Evolutionary conservation across 768 basidiomycete genomes (phyloP).

Genomic region (Stropharia rugosoannulata): DNA sequence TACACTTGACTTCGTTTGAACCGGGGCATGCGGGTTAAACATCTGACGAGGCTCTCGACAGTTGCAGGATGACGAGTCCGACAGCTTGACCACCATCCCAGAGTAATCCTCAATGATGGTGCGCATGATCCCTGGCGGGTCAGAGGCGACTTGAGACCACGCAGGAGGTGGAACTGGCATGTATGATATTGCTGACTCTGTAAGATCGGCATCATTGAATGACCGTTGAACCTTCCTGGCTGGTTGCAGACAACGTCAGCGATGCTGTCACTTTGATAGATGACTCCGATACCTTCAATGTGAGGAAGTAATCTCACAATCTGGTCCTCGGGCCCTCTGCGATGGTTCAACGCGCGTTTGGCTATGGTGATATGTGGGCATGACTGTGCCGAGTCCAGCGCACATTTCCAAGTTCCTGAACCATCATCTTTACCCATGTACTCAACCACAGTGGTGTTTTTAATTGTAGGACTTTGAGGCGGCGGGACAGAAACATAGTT

Average conservation of each 20-base stretch:
- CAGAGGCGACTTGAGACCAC: slow-evolving; percentile 12
- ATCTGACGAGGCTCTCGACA: neutral
- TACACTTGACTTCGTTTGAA: neutral
- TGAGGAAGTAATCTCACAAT: too few species aligned
- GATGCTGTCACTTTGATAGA: too few species aligned
- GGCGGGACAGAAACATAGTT: slow-evolving; percentile 9
- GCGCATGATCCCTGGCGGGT: neutral
- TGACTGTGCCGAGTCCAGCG: neutral
- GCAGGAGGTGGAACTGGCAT: slow-evolving; percentile 10
- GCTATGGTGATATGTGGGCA: slow-evolving; percentile 8
- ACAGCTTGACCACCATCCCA: neutral
- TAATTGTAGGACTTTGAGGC: neutral
- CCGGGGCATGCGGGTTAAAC: neutral
- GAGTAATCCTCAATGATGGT: neutral
- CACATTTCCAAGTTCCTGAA: slow-evolving; percentile 11
- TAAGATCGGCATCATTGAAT: neutral
- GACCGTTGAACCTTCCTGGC: neutral
- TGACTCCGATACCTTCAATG: too few species aligned
- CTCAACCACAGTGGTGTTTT: slow-evolving; percentile 10
- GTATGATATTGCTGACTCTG: slow-evolving; percentile 9
- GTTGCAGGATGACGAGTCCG: neutral
- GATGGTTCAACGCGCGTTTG: slow-evolving; percentile 5
- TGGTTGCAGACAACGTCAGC: neutral
- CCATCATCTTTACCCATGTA: slow-evolving; percentile 9
- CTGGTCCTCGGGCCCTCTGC: slow-evolving; percentile 1